Conservation (phyloP, 768 basidiomycete genomes). For the Mycena latifolia region DNA sequence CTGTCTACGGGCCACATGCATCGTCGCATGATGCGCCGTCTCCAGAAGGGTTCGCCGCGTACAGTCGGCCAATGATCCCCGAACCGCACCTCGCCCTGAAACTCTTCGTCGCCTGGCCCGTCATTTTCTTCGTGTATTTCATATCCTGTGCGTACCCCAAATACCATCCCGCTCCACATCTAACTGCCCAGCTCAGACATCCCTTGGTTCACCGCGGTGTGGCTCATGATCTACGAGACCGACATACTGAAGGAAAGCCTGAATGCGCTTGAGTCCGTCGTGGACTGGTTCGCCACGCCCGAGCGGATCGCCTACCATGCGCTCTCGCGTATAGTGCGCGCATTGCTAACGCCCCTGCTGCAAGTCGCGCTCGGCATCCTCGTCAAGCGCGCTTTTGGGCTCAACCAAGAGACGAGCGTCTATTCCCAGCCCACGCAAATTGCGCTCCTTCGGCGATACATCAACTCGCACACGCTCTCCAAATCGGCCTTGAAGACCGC, state of each 20-base stretch:
- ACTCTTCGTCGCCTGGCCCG: slow-evolving; percentile 54
- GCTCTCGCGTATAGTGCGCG: slow-evolving; percentile 53
- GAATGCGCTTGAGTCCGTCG: slow-evolving; percentile 54
- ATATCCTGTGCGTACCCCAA: slow-evolving; percentile 46
- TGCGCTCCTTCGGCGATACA: slow-evolving; percentile 47
- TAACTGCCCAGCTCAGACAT: slow-evolving; percentile 44
- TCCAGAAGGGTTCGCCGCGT: slow-evolving; percentile 50
- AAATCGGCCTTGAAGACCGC: slow-evolving; percentile 48
- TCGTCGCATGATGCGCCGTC: slow-evolving; percentile 55
- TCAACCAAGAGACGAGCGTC: slow-evolving; percentile 44
- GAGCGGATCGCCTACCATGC: slow-evolving; percentile 55
- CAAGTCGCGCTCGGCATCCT: slow-evolving; percentile 53
- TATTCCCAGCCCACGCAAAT: slow-evolving; percentile 46
- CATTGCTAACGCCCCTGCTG: slow-evolving; percentile 49
- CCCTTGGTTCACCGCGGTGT: slow-evolving; percentile 56
- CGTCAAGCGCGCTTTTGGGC: slow-evolving; percentile 55
- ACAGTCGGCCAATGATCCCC: slow-evolving; percentile 50
- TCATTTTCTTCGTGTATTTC: slow-evolving; percentile 50
- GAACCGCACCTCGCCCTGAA: slow-evolving; percentile 49
- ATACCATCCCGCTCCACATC: not conserved
- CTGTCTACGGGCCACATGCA: slow-evolving; percentile 60
- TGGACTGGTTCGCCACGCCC: slow-evolving; percentile 57
- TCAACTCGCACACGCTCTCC: slow-evolving; percentile 52
- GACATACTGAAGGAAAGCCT: slow-evolving; percentile 40
- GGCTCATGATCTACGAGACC: slow-evolving; percentile 51